Evolutionary conservation across 2,329 filamentous ascomycete species (phyloP).

Genomic region (Trichoderma harzianum): DNA sequence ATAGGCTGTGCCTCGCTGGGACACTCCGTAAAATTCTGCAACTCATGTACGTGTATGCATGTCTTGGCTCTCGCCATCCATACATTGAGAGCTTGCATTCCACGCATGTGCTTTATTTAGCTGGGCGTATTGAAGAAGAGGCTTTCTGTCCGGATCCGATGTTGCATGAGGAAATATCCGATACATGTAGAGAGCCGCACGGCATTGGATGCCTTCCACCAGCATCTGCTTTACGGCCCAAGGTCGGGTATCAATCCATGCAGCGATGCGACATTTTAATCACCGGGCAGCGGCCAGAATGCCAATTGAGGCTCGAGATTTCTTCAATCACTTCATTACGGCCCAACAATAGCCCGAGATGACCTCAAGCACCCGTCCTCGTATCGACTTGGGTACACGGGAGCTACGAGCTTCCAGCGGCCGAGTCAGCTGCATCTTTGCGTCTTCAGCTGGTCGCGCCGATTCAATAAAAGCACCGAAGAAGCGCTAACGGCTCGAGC

Average conservation of each 20-base stretch:
- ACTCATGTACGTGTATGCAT: not conserved
- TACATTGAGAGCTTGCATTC: not conserved
- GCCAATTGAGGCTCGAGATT: not conserved
- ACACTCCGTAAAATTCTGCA: not conserved
- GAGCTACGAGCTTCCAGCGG: not conserved
- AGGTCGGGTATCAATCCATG: not conserved
- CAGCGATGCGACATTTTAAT: not conserved
- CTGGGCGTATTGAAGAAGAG: not conserved
- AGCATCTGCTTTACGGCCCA: not conserved
- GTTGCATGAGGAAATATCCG: not conserved
- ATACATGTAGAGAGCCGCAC: not conserved
- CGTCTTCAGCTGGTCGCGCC: not conserved
- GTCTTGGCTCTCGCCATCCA: not conserved
- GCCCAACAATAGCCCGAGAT: constrained; percentile 1
- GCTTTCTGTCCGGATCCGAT: not conserved
- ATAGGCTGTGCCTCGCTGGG: not conserved
- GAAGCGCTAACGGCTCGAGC: constrained; percentile 2
- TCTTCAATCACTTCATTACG: not conserved
- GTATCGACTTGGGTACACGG: not conserved
- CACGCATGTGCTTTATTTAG: not conserved
- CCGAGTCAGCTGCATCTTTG: not conserved
- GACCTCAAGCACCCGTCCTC: not conserved
- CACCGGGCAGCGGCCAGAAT: not conserved
- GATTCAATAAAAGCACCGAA: not conserved
- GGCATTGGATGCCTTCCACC: not conserved